Evolutionary conservation across 2,329 filamentous ascomycete species (phyloP).

Genomic region (Penicillium sp.): DNA sequence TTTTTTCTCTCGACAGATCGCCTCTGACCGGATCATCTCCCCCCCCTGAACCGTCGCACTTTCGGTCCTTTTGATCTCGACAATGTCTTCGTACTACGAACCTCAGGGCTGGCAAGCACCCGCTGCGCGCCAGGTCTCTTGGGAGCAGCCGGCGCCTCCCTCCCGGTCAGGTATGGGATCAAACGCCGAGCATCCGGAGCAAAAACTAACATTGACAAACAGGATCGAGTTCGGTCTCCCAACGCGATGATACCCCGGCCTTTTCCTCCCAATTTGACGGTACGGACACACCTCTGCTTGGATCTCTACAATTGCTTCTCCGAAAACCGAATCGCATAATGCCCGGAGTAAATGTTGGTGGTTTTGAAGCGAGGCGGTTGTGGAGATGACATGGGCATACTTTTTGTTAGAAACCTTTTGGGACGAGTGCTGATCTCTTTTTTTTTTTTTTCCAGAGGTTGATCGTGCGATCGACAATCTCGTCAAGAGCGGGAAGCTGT

Average conservation of each 20-base stretch:
- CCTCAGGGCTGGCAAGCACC: conserved; percentile 63
- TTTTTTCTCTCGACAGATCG: conserved; percentile 26
- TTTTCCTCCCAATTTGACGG: conserved; percentile 88
- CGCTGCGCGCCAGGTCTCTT: conserved; percentile 61
- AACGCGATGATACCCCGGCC: conserved; percentile 71
- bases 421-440: conserved; percentile 28
- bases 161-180: conserved; percentile 65
- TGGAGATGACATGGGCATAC: neutral
- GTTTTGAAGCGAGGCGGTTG: neutral
- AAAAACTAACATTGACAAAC: conserved; percentile 11
- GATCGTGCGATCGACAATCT: conserved; percentile 94
- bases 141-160: conserved; percentile 71
- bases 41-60: conserved; percentile 26
- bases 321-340: neutral
- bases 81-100: conserved; percentile 68
- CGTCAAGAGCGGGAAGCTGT: conserved; percentile 93
- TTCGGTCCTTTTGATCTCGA: conserved; percentile 18
- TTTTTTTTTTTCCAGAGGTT: conserved; percentile 66
- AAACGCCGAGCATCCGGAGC: neutral
- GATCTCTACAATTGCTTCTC: neutral
- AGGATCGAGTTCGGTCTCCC: conserved; percentile 74
- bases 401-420: neutral
- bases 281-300: conserved; percentile 50
- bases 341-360: neutral
- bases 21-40: conserved; percentile 29